Percentiles rank a stretch among this genome's conserved stretches.
phyloP scores from a whole-genome alignment of 2,329 filamentous ascomycete species.

The Anisogramma anomala region DNA sequence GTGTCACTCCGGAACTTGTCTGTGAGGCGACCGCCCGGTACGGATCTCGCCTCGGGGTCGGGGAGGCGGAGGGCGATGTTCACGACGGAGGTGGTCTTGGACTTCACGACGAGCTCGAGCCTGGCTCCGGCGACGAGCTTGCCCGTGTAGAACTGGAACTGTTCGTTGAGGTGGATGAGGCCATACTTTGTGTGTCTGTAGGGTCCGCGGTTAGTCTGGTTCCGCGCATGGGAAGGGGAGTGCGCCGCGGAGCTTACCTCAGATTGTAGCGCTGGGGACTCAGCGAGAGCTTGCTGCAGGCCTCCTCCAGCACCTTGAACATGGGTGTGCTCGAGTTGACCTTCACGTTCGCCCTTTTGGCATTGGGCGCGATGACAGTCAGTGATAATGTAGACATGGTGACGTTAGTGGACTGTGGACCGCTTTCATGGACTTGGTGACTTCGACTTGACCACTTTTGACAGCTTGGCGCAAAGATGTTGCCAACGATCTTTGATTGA shows the following conservation, averaged over 20 bases:
- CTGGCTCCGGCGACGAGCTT: slow-evolving; percentile 78
- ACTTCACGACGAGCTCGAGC: slow-evolving; percentile 79
- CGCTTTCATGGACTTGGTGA: background rate
- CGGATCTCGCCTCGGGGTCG: slow-evolving; percentile 51
- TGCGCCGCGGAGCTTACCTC: slow-evolving; percentile 45
- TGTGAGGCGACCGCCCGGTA: slow-evolving; percentile 56
- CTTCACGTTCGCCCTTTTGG: slow-evolving; percentile 70
- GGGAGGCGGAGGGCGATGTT: slow-evolving; percentile 83
- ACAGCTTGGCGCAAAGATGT: background rate
- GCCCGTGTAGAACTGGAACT: slow-evolving; percentile 43
- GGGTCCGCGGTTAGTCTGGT: background rate
- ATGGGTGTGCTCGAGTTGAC: slow-evolving; percentile 71
- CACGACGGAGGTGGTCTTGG: slow-evolving; percentile 73
- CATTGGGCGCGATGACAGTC: slow-evolving; percentile 70
- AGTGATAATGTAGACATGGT: slow-evolving; percentile 67
- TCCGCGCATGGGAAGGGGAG: too few species aligned
- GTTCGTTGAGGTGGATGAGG: slow-evolving; percentile 69
- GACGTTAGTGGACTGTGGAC: background rate
- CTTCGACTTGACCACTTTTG: background rate
- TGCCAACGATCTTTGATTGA: background rate
- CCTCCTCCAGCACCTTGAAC: slow-evolving; percentile 76
- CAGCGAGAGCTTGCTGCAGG: slow-evolving; percentile 70
- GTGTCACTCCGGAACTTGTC: slow-evolving; percentile 84
- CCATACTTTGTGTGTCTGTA: slow-evolving; percentile 64
- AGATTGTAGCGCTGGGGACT: slow-evolving; percentile 63